Conservation (phyloP, 257 asterid genomes). For the Parsonsia alboflavescens region DNA sequence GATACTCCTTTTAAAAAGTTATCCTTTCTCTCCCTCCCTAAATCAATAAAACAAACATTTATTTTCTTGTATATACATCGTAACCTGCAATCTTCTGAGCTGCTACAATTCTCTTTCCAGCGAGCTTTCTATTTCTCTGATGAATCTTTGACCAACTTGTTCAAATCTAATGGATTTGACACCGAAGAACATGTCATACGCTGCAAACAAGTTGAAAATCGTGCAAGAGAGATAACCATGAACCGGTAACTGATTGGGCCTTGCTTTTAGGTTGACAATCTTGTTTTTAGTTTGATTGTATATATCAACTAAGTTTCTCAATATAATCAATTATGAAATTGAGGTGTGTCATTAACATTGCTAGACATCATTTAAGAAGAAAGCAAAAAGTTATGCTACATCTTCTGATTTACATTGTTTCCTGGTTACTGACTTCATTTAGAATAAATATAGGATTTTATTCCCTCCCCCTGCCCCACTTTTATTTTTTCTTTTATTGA, state of each 20-base stretch:
- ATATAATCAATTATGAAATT: not conserved
- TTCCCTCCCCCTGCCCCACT: too few relatives aligned
- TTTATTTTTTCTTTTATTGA: not conserved
- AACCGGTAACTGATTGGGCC: slow-evolving; percentile 49
- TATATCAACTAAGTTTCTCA: not conserved
- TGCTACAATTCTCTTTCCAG: slow-evolving; percentile 37
- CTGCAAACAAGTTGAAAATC: slow-evolving; percentile 93
- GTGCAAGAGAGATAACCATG: slow-evolving; percentile 82
- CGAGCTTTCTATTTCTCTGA: slow-evolving; percentile 94
- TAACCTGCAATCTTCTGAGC: slow-evolving; percentile 4
- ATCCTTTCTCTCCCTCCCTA: not conserved
- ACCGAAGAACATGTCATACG: slow-evolving; percentile 75
- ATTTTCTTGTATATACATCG: slow-evolving; percentile 13
- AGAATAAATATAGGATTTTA: not conserved
- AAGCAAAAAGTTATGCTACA: not conserved
- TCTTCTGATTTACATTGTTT: not conserved
- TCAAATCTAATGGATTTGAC: slow-evolving; percentile 61
- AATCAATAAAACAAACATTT: not conserved
- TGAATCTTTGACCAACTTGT: slow-evolving; percentile 61
- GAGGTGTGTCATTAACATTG: not conserved
- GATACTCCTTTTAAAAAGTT: slow-evolving; percentile 14
- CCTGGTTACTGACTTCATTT: not conserved
- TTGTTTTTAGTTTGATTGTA: not conserved
- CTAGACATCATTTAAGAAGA: not conserved
- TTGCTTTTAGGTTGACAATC: not conserved